Percentiles rank a stretch among this genome's conserved stretches.
Evolutionary conservation across 2,329 filamentous ascomycete genomes (phyloP).

Genomic region (Didymella glomerata): DNA sequence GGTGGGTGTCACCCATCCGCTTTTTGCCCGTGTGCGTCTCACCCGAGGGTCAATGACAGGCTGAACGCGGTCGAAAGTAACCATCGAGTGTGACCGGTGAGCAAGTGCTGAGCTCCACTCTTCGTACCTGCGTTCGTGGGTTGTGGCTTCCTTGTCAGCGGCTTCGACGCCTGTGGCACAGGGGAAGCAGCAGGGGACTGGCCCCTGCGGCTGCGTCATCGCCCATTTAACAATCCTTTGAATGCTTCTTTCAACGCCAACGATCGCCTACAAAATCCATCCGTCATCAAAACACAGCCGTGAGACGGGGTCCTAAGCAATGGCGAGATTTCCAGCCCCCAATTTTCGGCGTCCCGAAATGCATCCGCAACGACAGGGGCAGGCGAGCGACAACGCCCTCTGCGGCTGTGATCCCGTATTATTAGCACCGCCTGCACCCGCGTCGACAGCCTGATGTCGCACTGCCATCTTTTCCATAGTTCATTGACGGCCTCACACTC

Average conservation of each 20-base stretch:
- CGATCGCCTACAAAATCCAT: not conserved
- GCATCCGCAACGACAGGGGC: slow-evolving; percentile 19
- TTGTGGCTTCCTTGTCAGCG: slow-evolving; percentile 1
- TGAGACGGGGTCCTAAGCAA: not conserved
- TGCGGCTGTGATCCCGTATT: slow-evolving; percentile 18
- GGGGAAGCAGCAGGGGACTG: not conserved
- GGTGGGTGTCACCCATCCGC: not conserved
- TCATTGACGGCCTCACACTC: not conserved
- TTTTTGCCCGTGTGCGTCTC: not conserved
- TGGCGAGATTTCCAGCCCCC: slow-evolving; percentile 8
- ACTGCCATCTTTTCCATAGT: not conserved
- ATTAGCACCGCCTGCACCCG: slow-evolving; percentile 14
- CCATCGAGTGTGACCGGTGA: slow-evolving; percentile 3
- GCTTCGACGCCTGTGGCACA: not conserved
- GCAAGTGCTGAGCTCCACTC: not conserved
- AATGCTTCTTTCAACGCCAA: not conserved
- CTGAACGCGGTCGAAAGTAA: not conserved
- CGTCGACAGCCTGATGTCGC: slow-evolving; percentile 11
- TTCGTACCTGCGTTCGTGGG: slow-evolving; percentile 1
- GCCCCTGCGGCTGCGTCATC: not conserved
- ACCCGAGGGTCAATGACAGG: not conserved
- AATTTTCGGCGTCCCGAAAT: slow-evolving; percentile 9
- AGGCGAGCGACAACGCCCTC: slow-evolving; percentile 21
- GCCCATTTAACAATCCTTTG: not conserved
- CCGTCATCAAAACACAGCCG: not conserved